Percentiles rank a stretch among this genome's conserved stretches.
phyloP scores from a whole-genome alignment of 2,329 filamentous ascomycete genomes.

The Paramyrothecium roridum region DNA sequence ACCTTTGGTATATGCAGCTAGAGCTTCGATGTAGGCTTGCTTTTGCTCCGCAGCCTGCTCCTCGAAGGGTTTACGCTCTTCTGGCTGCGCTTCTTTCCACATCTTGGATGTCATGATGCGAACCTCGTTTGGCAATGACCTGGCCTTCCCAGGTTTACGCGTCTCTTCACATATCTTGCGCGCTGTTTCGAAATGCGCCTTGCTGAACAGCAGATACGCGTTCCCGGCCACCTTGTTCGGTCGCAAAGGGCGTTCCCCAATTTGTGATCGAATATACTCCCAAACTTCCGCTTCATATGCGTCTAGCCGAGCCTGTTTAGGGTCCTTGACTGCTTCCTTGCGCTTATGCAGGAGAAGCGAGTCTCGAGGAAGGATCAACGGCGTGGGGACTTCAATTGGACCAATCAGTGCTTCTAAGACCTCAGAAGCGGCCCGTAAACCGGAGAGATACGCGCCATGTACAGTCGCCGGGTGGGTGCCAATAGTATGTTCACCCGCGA shows the following conservation, averaged over 20 bases:
- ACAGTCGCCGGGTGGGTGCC: slow-evolving; percentile 95
- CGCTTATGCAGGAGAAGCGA: slow-evolving; percentile 50
- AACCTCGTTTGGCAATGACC: slow-evolving; percentile 73
- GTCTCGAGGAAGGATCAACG: slow-evolving; percentile 68
- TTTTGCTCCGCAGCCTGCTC: slow-evolving; percentile 72
- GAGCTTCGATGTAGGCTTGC: slow-evolving; percentile 54
- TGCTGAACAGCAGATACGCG: slow-evolving; percentile 87
- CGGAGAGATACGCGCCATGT: slow-evolving; percentile 93
- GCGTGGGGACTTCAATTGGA: slow-evolving; percentile 71
- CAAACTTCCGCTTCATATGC: slow-evolving; percentile 54
- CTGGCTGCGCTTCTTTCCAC: slow-evolving; percentile 77
- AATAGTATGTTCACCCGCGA: slow-evolving; percentile 94
- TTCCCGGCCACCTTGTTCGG: slow-evolving; percentile 75
- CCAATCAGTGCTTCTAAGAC: slow-evolving; percentile 78
- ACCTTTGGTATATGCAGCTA: slow-evolving; percentile 59
- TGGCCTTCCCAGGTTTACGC: slow-evolving; percentile 59
- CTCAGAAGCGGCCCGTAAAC: slow-evolving; percentile 83
- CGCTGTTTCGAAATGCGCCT: slow-evolving; percentile 66
- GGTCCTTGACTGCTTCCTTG: slow-evolving; percentile 47
- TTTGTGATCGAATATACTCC: slow-evolving; percentile 47
- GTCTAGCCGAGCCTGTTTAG: slow-evolving; percentile 50
- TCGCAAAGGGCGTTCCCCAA: slow-evolving; percentile 73
- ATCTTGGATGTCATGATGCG: slow-evolving; percentile 82
- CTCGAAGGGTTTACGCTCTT: slow-evolving; percentile 73
- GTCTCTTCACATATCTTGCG: slow-evolving; percentile 60